Conservation (phyloP, 2,329 filamentous ascomycete species). For the Metarhizium brunneum region DNA sequence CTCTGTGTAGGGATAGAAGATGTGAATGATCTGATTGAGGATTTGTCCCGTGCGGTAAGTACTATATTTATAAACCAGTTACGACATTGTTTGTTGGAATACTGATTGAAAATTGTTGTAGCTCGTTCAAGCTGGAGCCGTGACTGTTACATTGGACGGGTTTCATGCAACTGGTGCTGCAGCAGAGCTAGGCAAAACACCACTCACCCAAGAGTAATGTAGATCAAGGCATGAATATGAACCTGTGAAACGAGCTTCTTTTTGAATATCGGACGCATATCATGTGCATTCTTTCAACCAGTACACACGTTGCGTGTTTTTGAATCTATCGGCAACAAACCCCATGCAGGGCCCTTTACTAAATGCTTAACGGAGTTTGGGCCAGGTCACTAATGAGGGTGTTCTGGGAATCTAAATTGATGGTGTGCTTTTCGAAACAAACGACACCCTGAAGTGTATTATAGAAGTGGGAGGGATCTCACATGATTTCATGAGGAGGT, state of each 20-base stretch:
- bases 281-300: background rate
- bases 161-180: conserved; percentile 53
- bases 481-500: no score
- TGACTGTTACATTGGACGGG: conserved; percentile 74
- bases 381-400: no score
- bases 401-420: no score
- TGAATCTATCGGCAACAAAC: no score
- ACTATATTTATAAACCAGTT: background rate
- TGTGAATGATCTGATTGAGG: conserved; percentile 81
- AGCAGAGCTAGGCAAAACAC: conserved; percentile 22
- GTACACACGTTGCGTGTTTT: no score
- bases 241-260: background rate
- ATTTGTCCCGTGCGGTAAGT: conserved; percentile 82
- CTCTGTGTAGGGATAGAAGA: conserved; percentile 97
- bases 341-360: no score
- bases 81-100: background rate
- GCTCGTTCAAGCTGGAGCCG: conserved; percentile 90
- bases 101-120: conserved; percentile 20
- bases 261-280: background rate
- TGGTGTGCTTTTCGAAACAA: no score
- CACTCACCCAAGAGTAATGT: conserved; percentile 11
- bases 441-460: no score
- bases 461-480: no score
- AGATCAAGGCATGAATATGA: conserved; percentile 5
- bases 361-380: no score